phyloP scores from a whole-genome alignment of 345 rosid species.

The Salix viminalis region DNA sequence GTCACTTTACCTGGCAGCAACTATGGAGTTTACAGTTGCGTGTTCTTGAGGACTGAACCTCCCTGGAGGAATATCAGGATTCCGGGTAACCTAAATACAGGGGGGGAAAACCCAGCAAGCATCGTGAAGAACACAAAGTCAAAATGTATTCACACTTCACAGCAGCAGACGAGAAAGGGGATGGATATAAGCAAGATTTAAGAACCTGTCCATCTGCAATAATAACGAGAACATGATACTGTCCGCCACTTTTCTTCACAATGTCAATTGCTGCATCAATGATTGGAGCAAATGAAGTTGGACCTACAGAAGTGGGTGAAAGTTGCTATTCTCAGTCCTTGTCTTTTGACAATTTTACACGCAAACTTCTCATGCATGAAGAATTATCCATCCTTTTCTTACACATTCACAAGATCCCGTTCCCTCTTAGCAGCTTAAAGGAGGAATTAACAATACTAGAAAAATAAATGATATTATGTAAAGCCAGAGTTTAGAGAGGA shows the following conservation, averaged over 20 bases:
- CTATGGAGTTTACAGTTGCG: slow-evolving; percentile 72
- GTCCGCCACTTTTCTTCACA: slow-evolving; percentile 66
- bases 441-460: background rate
- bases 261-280: slow-evolving; percentile 82
- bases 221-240: slow-evolving; percentile 85
- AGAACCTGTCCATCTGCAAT: slow-evolving; percentile 90
- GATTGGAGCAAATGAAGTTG: slow-evolving; percentile 92
- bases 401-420: background rate
- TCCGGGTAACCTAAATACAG: slow-evolving; percentile 56
- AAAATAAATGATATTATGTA: background rate
- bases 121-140: background rate
- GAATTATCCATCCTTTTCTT: background rate
- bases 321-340: background rate
- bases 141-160: background rate
- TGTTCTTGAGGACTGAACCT: slow-evolving; percentile 78
- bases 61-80: slow-evolving; percentile 54
- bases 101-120: background rate
- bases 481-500: background rate
- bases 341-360: background rate
- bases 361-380: background rate
- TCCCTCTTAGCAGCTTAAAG: background rate
- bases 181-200: background rate
- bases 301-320: slow-evolving; percentile 43
- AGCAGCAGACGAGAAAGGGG: background rate
- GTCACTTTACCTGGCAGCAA: slow-evolving; percentile 74